Conservation (phyloP, 1,139 yeast species). For the Candida glucosophila region DNA sequence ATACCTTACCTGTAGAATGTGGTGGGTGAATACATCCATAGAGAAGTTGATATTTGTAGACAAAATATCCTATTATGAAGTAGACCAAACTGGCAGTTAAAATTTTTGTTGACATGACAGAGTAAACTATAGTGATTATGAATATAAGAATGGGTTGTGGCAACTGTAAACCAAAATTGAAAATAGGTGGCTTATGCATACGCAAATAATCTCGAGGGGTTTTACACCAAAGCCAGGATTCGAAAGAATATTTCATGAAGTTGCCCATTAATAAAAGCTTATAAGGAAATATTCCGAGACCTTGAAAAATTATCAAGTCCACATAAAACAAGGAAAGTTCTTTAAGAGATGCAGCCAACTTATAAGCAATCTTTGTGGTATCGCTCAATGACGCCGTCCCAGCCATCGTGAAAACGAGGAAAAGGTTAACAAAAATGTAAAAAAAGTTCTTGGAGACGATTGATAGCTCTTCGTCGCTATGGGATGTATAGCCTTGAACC, state of each 20-base stretch:
- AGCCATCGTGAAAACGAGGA: conserved; percentile 73
- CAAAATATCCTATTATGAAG: conserved; percentile 53
- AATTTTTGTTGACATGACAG: conserved; percentile 58
- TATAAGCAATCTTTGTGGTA: conserved; percentile 65
- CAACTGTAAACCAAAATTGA: conserved; percentile 55
- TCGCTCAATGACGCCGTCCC: conserved; percentile 72
- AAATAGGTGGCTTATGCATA: conserved; percentile 50
- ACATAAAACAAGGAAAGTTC: conserved; percentile 71
- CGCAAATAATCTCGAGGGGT: conserved; percentile 49
- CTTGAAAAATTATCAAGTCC: conserved; percentile 74
- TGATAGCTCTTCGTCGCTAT: conserved; percentile 75
- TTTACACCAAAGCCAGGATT: conserved; percentile 37
- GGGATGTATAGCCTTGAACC: conserved; percentile 68
- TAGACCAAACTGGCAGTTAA: conserved; percentile 58
- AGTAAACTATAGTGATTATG: conserved; percentile 53
- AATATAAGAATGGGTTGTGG: conserved; percentile 61
- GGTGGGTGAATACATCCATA: conserved; percentile 65
- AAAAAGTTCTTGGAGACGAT: conserved; percentile 75
- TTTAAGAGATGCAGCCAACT: conserved; percentile 63
- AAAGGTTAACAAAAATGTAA: conserved; percentile 77
- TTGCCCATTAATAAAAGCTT: conserved; percentile 65
- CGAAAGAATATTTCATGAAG: conserved; percentile 46
- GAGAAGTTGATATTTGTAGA: conserved; percentile 56
- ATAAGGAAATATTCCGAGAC: conserved; percentile 78
- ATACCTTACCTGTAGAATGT: conserved; percentile 62